These are phyloP conservation scores for Rhododendron mucronatum DNA, from an alignment of 148 eudicot species.

Conservation along the genomic window DNA sequence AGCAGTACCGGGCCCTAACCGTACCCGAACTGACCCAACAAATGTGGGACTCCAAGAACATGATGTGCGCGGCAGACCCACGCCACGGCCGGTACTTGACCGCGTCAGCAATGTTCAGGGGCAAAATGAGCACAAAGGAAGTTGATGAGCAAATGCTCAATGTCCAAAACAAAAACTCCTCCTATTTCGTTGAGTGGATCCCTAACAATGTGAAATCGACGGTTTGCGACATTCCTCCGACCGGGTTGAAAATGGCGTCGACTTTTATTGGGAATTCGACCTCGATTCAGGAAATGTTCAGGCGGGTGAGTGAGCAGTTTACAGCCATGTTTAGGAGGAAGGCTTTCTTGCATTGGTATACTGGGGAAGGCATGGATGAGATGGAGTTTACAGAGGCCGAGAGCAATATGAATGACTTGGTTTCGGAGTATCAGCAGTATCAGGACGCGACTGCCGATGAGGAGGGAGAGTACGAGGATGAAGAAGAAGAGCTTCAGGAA, in stretches of 20 bases:
- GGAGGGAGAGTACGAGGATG: conserved; percentile 32
- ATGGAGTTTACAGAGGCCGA: not conserved
- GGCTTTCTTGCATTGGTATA: conserved; percentile 5
- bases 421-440: conserved; percentile 34
- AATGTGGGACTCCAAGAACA: conserved; percentile 3
- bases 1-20: not conserved
- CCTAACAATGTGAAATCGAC: conserved; percentile 31
- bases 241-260: conserved; percentile 24
- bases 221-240: conserved; percentile 29
- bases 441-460: conserved; percentile 32
- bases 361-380: conserved; percentile 1
- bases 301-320: not conserved
- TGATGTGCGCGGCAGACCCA: not conserved
- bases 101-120: conserved; percentile 3
- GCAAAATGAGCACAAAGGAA: conserved; percentile 35
- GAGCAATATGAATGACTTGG: conserved; percentile 27
- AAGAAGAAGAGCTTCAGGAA: conserved; percentile 15
- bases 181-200: conserved; percentile 33
- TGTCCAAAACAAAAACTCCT: conserved; percentile 30
- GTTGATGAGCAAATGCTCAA: conserved; percentile 33
- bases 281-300: not conserved
- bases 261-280: conserved; percentile 30
- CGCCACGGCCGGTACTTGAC: not conserved
- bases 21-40: not conserved
- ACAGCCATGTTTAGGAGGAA: not conserved